Conservation (phyloP, 805 yeast genomes). For the Ascoidea rubescens region DNA sequence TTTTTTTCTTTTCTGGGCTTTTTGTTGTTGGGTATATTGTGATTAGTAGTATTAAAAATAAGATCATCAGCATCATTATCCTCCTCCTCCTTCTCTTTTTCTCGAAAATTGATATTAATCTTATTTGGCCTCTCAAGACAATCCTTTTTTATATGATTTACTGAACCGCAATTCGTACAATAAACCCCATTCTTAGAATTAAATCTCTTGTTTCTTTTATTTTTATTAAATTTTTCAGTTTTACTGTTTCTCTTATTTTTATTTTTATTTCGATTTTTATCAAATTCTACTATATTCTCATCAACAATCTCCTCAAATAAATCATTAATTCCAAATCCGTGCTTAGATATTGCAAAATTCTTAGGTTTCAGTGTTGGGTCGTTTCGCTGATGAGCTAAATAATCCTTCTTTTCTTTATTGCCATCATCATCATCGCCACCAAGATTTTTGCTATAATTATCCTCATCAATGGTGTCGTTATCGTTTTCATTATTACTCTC, state of each 20-base stretch:
- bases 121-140: slow-evolving; percentile 24
- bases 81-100: slow-evolving; percentile 1
- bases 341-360: slow-evolving; percentile 27
- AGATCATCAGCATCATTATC: neutral
- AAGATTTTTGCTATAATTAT: no score
- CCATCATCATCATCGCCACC: slow-evolving; percentile 13
- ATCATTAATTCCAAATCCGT: slow-evolving; percentile 35
- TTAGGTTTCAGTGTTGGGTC: slow-evolving; percentile 19
- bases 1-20: slow-evolving; percentile 19
- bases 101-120: slow-evolving; percentile 13
- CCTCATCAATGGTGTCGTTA: no score
- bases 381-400: slow-evolving; percentile 32
- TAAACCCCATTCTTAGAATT: slow-evolving; percentile 10
- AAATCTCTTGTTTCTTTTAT: neutral
- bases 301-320: slow-evolving; percentile 14
- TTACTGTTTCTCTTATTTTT: slow-evolving; percentile 2
- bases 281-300: slow-evolving; percentile 4
- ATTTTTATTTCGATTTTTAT: neutral
- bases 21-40: slow-evolving; percentile 9
- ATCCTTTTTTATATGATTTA: slow-evolving; percentile 18
- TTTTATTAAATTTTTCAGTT: neutral
- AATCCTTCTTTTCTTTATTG: slow-evolving; percentile 17
- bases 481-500: slow-evolving; percentile 10
- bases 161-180: slow-evolving; percentile 26
- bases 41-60: slow-evolving; percentile 10